Percentiles rank a stretch among this genome's conserved stretches.
phyloP scores from a whole-genome alignment of 2,329 filamentous ascomycete genomes.

The Fusarium anguioides region DNA sequence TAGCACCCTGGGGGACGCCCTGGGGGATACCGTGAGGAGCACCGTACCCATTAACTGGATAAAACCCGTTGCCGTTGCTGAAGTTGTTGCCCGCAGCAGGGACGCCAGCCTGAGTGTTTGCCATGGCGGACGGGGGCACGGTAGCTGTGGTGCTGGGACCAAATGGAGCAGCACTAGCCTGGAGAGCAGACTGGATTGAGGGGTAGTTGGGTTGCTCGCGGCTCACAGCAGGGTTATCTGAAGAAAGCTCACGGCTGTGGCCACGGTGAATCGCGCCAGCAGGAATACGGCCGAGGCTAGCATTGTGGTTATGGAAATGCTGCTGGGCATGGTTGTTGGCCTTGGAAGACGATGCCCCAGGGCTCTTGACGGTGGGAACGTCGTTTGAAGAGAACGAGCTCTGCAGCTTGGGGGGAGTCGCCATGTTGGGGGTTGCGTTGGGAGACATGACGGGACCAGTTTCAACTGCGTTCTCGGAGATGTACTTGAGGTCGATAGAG shows the following conservation, averaged over 20 bases:
- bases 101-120: conserved; percentile 40
- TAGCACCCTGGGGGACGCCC: conserved; percentile 26
- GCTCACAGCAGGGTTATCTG: conserved; percentile 55
- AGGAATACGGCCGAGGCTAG: conserved; percentile 83
- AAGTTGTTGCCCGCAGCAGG: conserved; percentile 46
- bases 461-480: conserved; percentile 58
- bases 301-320: conserved; percentile 81
- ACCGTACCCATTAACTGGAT: conserved; percentile 47
- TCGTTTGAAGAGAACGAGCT: conserved; percentile 93
- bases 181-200: conserved; percentile 77
- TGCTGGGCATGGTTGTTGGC: conserved; percentile 71
- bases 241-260: conserved; percentile 78
- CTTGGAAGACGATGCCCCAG: conserved; percentile 61
- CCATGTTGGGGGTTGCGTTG: conserved; percentile 63
- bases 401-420: conserved; percentile 79
- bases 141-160: conserved; percentile 65
- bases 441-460: conserved; percentile 56
- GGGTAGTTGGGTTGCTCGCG: conserved; percentile 65
- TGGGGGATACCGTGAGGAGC: conserved; percentile 43
- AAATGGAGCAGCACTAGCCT: conserved; percentile 83
- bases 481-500: conserved; percentile 67
- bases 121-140: conserved; percentile 45
- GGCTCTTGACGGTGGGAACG: conserved; percentile 83
- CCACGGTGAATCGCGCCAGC: conserved; percentile 72
- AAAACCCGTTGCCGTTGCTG: conserved; percentile 50